Base-by-base conservation (phyloP, 257 asterid species). In the Scutellaria minor region DNA sequence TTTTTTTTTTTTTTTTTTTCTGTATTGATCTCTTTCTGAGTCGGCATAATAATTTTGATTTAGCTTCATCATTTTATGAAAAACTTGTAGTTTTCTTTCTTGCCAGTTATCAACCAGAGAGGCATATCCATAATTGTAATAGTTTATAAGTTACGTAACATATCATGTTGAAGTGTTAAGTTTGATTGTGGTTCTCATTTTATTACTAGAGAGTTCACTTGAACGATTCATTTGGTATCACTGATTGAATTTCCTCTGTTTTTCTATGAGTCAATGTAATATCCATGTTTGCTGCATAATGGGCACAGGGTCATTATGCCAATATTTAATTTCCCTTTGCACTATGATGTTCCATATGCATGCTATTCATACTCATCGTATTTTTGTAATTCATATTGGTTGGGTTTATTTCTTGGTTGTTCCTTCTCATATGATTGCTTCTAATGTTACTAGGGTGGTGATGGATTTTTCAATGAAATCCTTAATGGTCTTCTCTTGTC, bases 401-500 rank as follows among this genome's bases (percentile, higher is more conserved):
- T 72, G 64, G 70, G 68, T 15, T 70, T 15, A 40, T 73, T 71
- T 74, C 66, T 71, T 37, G 65, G 37, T 64, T 57, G 15, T 66
- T 71, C 48, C 24, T 46, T 35, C 74, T 72, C 54, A 42, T 80
- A 61, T 74, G 71, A 70, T 60, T 47, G 52, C 58, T 70, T 75
- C 62, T 47, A 74, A 27, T 77, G 72, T 70, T 65, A 70, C 59
- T 80, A 95, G 99, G 99, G 99, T 2, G 99, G 99, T 74, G 99
- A 95, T 81, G 99, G 98, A 24, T 88, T 91, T 73, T 95, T 95
- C 86, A 90, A 86, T 69, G 99, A 95, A 85, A 79, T 95, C 73
- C 92, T 95, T 48, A 89, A 90, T 65, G 98, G 96, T 56, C 71
- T 90, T 80, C 97, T 95, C 75, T 81, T 87, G 81, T 80, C 96